These are phyloP conservation scores for Chaetomium globosum DNA, from an alignment of 2,329 filamentous ascomycete species.

Conservation along the genomic window DNA sequence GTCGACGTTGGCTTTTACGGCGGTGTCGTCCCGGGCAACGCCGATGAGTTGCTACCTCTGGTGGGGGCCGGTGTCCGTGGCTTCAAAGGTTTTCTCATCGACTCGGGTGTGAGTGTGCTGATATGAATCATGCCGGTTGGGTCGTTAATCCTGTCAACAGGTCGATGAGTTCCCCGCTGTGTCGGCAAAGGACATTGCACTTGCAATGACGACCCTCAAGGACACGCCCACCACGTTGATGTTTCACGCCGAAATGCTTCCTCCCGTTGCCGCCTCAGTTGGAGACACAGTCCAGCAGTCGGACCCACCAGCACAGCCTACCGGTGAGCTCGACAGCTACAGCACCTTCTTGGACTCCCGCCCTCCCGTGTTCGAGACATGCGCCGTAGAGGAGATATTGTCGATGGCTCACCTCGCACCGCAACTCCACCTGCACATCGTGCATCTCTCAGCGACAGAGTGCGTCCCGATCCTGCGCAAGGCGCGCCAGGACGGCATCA, in stretches of 20 bases:
- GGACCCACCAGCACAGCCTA: conserved; percentile 68
- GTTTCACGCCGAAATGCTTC: conserved; percentile 99
- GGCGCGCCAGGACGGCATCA: conserved; percentile 72
- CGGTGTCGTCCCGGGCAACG: conserved; percentile 89
- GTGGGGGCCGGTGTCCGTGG: conserved; percentile 86
- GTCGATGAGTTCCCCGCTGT: conserved; percentile 95
- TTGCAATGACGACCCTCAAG: conserved; percentile 79
- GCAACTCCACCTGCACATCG: conserved; percentile 84
- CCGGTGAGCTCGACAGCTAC: conserved; percentile 75
- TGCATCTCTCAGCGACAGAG: conserved; percentile 87
- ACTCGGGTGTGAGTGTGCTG: conserved; percentile 75
- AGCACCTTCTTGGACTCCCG: conserved; percentile 89
- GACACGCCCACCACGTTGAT: conserved; percentile 87
- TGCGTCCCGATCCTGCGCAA: conserved; percentile 78
- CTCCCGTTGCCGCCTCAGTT: conserved; percentile 78
- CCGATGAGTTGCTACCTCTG: conserved; percentile 73
- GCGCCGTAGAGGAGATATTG: conserved; percentile 84
- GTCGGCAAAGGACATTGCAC: conserved; percentile 73
- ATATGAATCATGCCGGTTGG: not conserved
- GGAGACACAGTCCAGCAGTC: conserved; percentile 75
- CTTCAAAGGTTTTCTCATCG: conserved; percentile 97
- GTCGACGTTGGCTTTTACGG: conserved; percentile 99
- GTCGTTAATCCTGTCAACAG: conserved; percentile 48
- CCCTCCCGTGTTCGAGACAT: conserved; percentile 86
- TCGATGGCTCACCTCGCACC: conserved; percentile 79